Evolutionary conservation across 768 basidiomycete species (phyloP).

Genomic region (Mycena vitilis): DNA sequence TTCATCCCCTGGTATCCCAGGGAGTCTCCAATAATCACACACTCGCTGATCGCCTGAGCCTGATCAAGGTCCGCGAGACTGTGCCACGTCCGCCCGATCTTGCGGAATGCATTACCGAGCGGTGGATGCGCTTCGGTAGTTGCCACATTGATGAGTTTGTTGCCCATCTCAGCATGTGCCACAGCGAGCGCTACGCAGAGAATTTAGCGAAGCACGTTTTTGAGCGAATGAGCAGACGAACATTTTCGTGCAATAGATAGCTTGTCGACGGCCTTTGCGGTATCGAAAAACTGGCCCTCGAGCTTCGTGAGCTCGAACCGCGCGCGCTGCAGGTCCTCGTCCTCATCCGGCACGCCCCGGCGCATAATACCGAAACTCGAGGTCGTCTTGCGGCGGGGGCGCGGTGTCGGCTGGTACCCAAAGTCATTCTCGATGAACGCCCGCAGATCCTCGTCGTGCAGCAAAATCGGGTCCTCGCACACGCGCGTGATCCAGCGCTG

Average conservation of each 20-base stretch:
- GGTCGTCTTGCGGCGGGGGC: conserved; percentile 75
- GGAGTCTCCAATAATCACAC: conserved; percentile 95
- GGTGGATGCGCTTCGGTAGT: conserved; percentile 90
- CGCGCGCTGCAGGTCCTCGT: conserved; percentile 91
- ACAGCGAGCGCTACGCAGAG: conserved; percentile 71
- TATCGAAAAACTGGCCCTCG: conserved; percentile 92
- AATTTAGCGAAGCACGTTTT: conserved; percentile 18
- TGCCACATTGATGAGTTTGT: conserved; percentile 88
- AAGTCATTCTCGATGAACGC: conserved; percentile 98
- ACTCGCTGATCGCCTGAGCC: conserved; percentile 93
- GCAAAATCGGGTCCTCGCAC: conserved; percentile 90
- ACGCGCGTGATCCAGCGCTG: conserved; percentile 95
- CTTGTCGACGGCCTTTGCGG: conserved; percentile 91
- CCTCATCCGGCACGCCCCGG: conserved; percentile 90
- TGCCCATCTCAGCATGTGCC: conserved; percentile 92
- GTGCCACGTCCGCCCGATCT: conserved; percentile 90
- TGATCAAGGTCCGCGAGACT: conserved; percentile 89
- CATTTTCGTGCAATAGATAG: conserved; percentile 84
- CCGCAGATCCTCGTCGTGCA: conserved; percentile 92
- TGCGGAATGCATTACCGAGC: conserved; percentile 84
- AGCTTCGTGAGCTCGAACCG: conserved; percentile 93
- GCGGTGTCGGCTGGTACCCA: conserved; percentile 90
- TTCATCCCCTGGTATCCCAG: conserved; percentile 97
- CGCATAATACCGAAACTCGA: conserved; percentile 83
- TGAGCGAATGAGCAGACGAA: conserved; percentile 46